phyloP scores from a whole-genome alignment of 768 basidiomycete genomes.

The Tephrocybe sp. region DNA sequence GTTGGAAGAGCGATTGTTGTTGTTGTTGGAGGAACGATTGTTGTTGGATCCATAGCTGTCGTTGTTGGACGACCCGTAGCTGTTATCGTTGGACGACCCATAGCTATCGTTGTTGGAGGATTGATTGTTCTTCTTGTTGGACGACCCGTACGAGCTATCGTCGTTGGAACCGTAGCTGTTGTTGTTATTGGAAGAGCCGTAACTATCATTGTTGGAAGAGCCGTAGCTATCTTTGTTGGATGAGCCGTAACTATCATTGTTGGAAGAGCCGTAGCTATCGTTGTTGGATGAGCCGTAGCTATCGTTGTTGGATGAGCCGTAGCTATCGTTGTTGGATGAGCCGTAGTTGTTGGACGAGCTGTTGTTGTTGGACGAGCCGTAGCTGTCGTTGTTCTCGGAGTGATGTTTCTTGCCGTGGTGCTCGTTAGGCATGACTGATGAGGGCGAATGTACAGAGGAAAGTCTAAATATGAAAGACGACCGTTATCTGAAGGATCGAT shows the following conservation, averaged over 20 bases:
- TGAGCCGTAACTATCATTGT: constrained; percentile 18
- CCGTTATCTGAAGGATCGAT: background rate
- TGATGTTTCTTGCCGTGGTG: constrained; percentile 14
- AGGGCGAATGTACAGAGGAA: background rate
- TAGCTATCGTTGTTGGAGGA: constrained; percentile 18
- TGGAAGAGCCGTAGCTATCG: constrained; percentile 1
- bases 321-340: constrained; percentile 22
- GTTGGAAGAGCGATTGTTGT: constrained; percentile 17
- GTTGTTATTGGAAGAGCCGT: constrained; percentile 8
- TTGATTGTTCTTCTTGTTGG: constrained; percentile 17
- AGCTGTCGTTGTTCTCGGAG: constrained; percentile 8
- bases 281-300: constrained; percentile 17
- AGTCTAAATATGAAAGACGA: background rate
- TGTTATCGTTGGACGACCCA: no score
- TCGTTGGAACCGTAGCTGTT: background rate
- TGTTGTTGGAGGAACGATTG: constrained; percentile 12
- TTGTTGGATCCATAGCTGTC: constrained; percentile 19
- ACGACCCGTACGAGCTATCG: constrained; percentile 18
- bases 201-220: no score
- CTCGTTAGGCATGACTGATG: constrained; percentile 13
- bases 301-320: constrained; percentile 9
- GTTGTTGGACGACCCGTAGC: background rate
- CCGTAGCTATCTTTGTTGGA: constrained; percentile 16
- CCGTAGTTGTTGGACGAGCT: constrained; percentile 13
- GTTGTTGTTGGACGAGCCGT: constrained; percentile 11